A percentile compares a stretch with the other conserved stretches of the same genome.
Evolutionary conservation across 1,139 yeast genomes (phyloP).

Genomic region (Candida freyschussii): DNA sequence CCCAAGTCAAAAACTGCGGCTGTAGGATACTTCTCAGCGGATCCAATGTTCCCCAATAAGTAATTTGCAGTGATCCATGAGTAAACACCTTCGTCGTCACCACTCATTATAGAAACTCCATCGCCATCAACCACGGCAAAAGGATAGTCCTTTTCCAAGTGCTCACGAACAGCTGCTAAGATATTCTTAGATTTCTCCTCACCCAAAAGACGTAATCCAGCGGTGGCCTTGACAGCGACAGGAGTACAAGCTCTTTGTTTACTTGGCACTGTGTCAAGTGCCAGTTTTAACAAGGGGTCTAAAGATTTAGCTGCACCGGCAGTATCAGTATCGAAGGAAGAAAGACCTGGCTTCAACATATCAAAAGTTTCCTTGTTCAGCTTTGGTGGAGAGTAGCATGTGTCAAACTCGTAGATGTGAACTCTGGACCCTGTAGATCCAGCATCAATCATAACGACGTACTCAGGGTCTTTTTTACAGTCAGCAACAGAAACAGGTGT

Average conservation of each 20-base stretch:
- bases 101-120: constrained; percentile 91
- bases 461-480: constrained; percentile 39
- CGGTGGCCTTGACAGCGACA: constrained; percentile 95
- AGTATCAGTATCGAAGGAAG: constrained; percentile 77
- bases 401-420: constrained; percentile 86
- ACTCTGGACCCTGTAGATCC: constrained; percentile 97
- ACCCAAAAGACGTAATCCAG: constrained; percentile 89
- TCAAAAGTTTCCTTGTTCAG: constrained; percentile 76
- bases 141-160: constrained; percentile 75
- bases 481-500: constrained; percentile 9
- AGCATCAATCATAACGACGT: constrained; percentile 91
- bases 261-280: constrained; percentile 71
- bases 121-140: constrained; percentile 84
- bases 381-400: constrained; percentile 76
- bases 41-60: constrained; percentile 86
- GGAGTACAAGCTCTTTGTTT: constrained; percentile 78
- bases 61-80: constrained; percentile 98
- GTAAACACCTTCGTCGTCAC: constrained; percentile 96
- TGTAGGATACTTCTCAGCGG: constrained; percentile 65
- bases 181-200: constrained; percentile 65
- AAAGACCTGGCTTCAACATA: constrained; percentile 90
- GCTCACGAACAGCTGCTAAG: constrained; percentile 67
- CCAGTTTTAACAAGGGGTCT: constrained; percentile 72
- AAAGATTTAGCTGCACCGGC: constrained; percentile 82
- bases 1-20: constrained; percentile 98